These are phyloP conservation scores for Ramichloridium luteum DNA, from an alignment of 2,329 filamentous ascomycete species.

Conservation along the genomic window DNA sequence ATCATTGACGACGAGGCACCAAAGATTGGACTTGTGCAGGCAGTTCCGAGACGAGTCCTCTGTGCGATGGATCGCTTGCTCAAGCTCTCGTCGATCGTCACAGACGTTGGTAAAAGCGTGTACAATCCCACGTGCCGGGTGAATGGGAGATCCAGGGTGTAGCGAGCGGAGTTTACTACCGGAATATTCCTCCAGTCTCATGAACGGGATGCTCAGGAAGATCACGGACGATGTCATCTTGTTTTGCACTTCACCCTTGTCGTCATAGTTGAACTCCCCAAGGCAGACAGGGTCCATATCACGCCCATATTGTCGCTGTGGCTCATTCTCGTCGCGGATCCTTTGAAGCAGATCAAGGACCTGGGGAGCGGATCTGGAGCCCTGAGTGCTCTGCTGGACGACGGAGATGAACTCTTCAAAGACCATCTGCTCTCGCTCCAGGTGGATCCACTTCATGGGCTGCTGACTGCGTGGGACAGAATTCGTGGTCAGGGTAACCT, in stretches of 20 bases:
- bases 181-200: conserved; percentile 5
- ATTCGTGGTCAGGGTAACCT: too few species aligned
- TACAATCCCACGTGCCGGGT: conserved; percentile 7
- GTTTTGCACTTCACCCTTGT: conserved; percentile 1
- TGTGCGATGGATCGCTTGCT: conserved; percentile 4
- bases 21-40: conserved; percentile 8
- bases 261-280: conserved; percentile 6
- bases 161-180: conserved; percentile 2
- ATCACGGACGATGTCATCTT: conserved; percentile 6
- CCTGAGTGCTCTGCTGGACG: conserved; percentile 3
- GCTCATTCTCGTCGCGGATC: conserved; percentile 8
- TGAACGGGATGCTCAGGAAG: conserved; percentile 8
- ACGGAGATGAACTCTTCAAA: conserved; percentile 9
- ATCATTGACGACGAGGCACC: conserved; percentile 9
- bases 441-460: conserved; percentile 7
- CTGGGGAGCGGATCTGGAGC: too few species aligned
- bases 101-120: conserved; percentile 5
- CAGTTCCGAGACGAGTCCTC: conserved; percentile 4
- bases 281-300: conserved; percentile 9
- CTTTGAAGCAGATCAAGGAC: conserved; percentile 6
- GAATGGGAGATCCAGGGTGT: conserved; percentile 3
- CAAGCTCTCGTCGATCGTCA: conserved; percentile 6
- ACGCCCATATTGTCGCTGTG: conserved; percentile 10
- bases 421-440: conserved; percentile 7
- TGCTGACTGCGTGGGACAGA: too few species aligned